phyloP scores from a whole-genome alignment of 2,329 filamentous ascomycete species.

The Venturia pyrina region DNA sequence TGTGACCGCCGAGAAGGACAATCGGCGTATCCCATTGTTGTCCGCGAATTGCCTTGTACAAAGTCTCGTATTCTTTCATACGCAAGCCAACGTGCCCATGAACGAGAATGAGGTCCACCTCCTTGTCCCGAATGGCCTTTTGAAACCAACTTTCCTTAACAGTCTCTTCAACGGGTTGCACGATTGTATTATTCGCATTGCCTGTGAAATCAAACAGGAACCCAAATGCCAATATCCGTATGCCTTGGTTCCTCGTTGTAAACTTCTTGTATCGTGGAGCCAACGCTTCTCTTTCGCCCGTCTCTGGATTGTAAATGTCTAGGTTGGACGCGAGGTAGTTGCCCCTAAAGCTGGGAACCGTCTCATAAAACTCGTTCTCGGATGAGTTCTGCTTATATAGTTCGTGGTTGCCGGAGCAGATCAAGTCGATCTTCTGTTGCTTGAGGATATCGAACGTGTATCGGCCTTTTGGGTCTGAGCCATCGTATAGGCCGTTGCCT shows the following conservation, averaged over 20 bases:
- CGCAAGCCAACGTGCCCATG: slow-evolving; percentile 76
- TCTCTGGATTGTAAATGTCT: slow-evolving; percentile 69
- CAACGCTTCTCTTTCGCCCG: slow-evolving; percentile 62
- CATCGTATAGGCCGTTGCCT: slow-evolving; percentile 90
- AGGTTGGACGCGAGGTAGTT: slow-evolving; percentile 87
- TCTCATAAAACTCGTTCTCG: slow-evolving; percentile 65
- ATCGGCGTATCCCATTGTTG: slow-evolving; percentile 75
- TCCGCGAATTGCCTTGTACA: slow-evolving; percentile 69
- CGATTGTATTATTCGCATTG: slow-evolving; percentile 83
- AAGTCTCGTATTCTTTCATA: slow-evolving; percentile 65
- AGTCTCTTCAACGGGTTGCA: slow-evolving; percentile 69
- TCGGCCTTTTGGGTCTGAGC: slow-evolving; percentile 73
- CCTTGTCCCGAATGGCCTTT: slow-evolving; percentile 64
- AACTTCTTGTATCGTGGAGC: slow-evolving; percentile 81
- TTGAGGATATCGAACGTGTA: slow-evolving; percentile 83
- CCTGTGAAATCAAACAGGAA: slow-evolving; percentile 91
- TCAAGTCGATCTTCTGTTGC: slow-evolving; percentile 71
- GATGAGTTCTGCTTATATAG: slow-evolving; percentile 75
- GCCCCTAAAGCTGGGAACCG: slow-evolving; percentile 71
- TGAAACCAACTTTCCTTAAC: slow-evolving; percentile 85
- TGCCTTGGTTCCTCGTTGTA: slow-evolving; percentile 77
- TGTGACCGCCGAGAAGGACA: slow-evolving; percentile 84
- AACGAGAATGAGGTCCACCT: slow-evolving; percentile 79
- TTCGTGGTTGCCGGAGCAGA: slow-evolving; percentile 90
- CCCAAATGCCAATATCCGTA: slow-evolving; percentile 78